Percentiles rank a stretch among this genome's conserved stretches.
Conservation (phyloP, 2,329 filamentous ascomycete genomes). For the Cladophialophora carrionii region DNA sequence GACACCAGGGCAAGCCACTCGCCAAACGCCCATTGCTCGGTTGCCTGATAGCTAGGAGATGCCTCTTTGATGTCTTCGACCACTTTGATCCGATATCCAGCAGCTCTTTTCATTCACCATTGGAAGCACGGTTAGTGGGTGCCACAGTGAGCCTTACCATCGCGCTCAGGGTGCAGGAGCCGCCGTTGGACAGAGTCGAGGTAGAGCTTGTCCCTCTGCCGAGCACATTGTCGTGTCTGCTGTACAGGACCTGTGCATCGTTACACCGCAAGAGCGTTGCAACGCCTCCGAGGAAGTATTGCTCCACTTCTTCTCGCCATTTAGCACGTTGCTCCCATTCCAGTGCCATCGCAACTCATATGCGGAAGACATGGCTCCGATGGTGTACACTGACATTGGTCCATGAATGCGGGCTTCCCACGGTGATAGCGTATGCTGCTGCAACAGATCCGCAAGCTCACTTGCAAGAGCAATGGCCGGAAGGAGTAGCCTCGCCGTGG, state of each 20-base stretch:
- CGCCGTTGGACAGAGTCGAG: slow-evolving; percentile 5
- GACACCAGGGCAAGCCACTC: no score
- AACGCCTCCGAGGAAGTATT: not conserved
- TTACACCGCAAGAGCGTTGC: not conserved
- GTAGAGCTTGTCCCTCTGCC: slow-evolving; percentile 3
- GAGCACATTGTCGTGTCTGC: slow-evolving; percentile 11
- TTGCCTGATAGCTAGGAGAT: no score
- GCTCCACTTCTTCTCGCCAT: not conserved
- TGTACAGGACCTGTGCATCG: slow-evolving; percentile 3
- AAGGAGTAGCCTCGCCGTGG: not conserved
- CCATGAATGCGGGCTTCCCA: slow-evolving; percentile 5
- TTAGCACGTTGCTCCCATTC: not conserved
- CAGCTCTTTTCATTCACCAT: not conserved
- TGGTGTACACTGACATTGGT: slow-evolving; percentile 1
- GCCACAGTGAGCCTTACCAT: not conserved
- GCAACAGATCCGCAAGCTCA: not conserved
- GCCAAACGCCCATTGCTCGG: no score
- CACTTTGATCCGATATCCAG: no score
- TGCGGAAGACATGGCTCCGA: slow-evolving; percentile 6
- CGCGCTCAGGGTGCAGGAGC: not conserved
- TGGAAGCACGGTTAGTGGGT: not conserved
- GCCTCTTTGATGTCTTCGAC: no score
- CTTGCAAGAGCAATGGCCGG: not conserved
- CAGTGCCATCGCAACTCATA: not conserved
- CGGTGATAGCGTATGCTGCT: not conserved